Base-by-base conservation (phyloP, 1,284 basidiomycete genomes). In the Irpex sp. region DNA sequence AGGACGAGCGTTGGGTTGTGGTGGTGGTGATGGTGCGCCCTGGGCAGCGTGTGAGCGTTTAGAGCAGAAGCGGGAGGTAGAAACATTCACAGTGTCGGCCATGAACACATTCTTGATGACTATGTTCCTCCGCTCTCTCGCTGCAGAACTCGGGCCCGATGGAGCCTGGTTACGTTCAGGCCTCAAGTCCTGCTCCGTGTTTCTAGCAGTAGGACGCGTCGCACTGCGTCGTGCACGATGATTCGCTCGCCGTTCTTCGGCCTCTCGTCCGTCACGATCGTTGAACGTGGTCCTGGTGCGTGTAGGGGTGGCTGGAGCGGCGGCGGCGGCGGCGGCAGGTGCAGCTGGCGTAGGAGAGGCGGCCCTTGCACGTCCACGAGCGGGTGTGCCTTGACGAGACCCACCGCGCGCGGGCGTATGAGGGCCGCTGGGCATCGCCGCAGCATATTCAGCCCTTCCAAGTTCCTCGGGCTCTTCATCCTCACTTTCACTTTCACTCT, bases 381-480 rank as follows among this genome's bases (percentile, higher is more conserved):
- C 54, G 54, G 34, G 54, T n/a, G 54, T 36, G 54, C 54, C 54
- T 52, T 52, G 49, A 52, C 49, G 49, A 52, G 49, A 52, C 49
- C 49, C 49, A 34, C 54, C 54, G 54, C 54, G 54, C 54, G 54
- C 8, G 26, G 54, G 34, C 54, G 54, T 56, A 31, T 31, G 11
- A 56, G 54, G 34, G 54, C 36, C 54, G 54, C 54, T 56, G 34
- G 1, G 13, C 54, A 36, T 34, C 6, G 31, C 31, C 31, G 0
- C 31, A 1, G 1, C 31, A 0, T 34, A 0, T 6, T 34, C 34
- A 11, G 49, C 21, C 49, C 49, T 52, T 26, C 8, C 15, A 26
- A 26, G 21, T 3, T 26, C 8, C 49, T 8, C 49, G n/a, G 11
- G n/a, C 19, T 13, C 19, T 1, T 19, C 31, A 34, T 1, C 1